Evolutionary conservation across 257 asterid genomes (phyloP).

Genomic region (Solanum piurae): DNA sequence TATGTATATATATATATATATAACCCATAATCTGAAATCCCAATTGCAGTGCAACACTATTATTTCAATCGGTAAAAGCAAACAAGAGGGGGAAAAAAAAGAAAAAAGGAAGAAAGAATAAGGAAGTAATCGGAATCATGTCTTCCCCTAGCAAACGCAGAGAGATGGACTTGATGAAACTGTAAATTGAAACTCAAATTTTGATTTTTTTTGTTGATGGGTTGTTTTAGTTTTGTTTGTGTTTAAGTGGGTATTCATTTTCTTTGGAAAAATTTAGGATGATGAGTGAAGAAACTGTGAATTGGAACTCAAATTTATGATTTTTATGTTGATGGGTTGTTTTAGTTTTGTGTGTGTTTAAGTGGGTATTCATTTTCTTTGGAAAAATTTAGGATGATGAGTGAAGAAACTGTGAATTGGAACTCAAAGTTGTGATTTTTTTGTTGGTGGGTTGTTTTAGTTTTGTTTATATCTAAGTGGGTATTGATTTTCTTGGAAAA

Average conservation of each 20-base stretch:
- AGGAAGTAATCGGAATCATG: conserved; percentile 26
- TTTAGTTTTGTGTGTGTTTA: not conserved
- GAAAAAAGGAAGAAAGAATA: not conserved
- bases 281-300: not conserved
- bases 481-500: not conserved
- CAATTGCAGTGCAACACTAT: not conserved
- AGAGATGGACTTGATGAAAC: conserved; percentile 93
- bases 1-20: not conserved
- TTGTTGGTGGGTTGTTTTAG: not conserved
- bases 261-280: not conserved
- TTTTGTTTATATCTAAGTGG: not conserved
- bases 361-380: not conserved
- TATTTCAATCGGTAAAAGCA: conserved; percentile 1
- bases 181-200: conserved; percentile 29
- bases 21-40: not conserved
- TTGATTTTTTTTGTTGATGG: not conserved
- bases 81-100: not conserved
- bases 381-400: not conserved
- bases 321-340: not conserved
- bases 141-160: conserved; percentile 90
- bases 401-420: not conserved
- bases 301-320: not conserved
- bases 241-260: not conserved
- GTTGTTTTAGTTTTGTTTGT: not conserved
- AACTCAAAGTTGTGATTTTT: not conserved